These are phyloP conservation scores for Macrolepiota fuliginosa DNA, from an alignment of 768 basidiomycete genomes.

Conservation along the genomic window DNA sequence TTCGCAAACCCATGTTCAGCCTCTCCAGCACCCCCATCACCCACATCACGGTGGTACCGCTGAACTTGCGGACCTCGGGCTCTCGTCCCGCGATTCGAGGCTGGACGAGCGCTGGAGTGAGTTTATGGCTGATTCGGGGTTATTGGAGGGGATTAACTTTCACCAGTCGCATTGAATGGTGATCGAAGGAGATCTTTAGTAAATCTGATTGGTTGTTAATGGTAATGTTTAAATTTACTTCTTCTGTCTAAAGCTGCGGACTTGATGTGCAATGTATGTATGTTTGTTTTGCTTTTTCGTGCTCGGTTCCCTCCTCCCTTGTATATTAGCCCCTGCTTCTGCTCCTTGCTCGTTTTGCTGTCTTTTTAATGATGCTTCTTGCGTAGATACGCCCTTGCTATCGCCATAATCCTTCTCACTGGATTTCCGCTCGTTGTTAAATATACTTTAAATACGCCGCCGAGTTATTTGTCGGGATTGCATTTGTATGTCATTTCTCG, in stretches of 20 bases:
- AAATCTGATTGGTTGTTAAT: neutral
- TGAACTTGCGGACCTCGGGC: conserved; percentile 58
- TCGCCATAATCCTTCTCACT: too few relatives aligned
- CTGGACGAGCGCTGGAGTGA: conserved; percentile 64
- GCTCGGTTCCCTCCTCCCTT: too few relatives aligned
- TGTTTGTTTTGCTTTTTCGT: neutral
- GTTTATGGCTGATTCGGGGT: conserved; percentile 62
- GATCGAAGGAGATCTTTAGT: neutral
- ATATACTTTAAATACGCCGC: too few relatives aligned
- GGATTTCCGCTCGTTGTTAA: too few relatives aligned
- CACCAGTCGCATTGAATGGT: neutral
- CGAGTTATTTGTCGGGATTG: too few relatives aligned
- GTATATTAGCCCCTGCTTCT: too few relatives aligned
- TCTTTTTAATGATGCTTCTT: neutral
- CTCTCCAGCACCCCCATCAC: neutral
- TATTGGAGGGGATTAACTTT: conserved; percentile 36
- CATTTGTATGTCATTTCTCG: too few relatives aligned
- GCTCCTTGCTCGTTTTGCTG: neutral
- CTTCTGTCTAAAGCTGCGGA: neutral
- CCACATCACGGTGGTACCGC: conserved; percentile 5
- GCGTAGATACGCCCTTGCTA: too few relatives aligned
- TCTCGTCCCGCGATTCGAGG: conserved; percentile 57
- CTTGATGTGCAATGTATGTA: neutral
- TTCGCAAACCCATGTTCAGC: conserved; percentile 5
- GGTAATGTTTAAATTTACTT: neutral